Evolutionary conservation across 108 stramenopile genomes (phyloP).

Genomic region (Pseudonitzschia delicatissima): DNA sequence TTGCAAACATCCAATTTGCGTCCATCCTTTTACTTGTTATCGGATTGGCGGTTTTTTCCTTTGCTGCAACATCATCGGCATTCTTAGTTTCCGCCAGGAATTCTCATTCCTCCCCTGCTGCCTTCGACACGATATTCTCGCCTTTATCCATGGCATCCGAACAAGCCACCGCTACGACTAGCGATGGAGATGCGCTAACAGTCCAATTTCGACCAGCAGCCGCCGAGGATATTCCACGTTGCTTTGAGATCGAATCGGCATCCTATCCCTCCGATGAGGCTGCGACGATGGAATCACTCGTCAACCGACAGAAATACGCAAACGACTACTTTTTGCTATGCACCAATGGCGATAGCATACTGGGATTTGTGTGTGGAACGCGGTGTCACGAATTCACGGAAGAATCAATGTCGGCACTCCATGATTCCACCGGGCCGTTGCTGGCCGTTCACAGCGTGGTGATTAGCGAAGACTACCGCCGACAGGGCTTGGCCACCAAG

Average conservation of each 20-base stretch:
- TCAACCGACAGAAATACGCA: constrained; percentile 41
- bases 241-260: constrained; percentile 43
- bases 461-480: constrained; percentile 42
- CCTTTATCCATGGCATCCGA: too few species aligned
- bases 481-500: constrained; percentile 43
- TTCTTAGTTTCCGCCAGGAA: too few species aligned
- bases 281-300: constrained; percentile 46
- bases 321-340: constrained; percentile 31
- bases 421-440: constrained; percentile 56
- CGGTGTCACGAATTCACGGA: constrained; percentile 55
- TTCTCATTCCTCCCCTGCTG: too few species aligned
- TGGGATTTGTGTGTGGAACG: constrained; percentile 79
- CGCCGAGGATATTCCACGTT: constrained; percentile 32
- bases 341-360: constrained; percentile 2
- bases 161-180: too few species aligned
- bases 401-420: constrained; percentile 55
- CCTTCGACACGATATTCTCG: too few species aligned
- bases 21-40: too few species aligned
- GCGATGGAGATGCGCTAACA: too few species aligned
- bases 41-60: too few species aligned
- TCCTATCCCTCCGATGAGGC: constrained; percentile 75
- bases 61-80: too few species aligned
- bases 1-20: too few species aligned
- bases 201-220: constrained; percentile 23
- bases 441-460: constrained; percentile 84